These are phyloP conservation scores for Cladosporium sp. DNA, from an alignment of 2,329 filamentous ascomycete species.

Conservation along the genomic window DNA sequence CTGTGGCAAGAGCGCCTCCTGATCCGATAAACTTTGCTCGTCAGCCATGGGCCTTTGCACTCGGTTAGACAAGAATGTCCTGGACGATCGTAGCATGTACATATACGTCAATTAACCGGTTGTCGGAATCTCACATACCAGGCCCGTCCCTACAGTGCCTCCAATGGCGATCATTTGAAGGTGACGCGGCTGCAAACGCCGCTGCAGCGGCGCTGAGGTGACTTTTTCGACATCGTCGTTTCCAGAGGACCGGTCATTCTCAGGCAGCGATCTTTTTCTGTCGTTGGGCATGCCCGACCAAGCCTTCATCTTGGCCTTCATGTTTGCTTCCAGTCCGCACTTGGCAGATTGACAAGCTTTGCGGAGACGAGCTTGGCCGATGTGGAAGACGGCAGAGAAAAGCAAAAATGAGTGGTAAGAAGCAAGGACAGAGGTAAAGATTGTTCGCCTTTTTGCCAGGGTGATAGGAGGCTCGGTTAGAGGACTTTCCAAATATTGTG, in stretches of 20 bases:
- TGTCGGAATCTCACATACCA: background rate
- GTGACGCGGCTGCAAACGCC: too few species aligned
- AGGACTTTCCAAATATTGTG: too few species aligned
- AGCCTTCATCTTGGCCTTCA: constrained; percentile 1
- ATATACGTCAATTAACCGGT: background rate
- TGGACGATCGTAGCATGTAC: background rate
- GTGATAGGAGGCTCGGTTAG: too few species aligned
- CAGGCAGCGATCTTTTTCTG: background rate
- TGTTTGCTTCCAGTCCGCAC: too few species aligned
- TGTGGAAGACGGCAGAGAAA: too few species aligned
- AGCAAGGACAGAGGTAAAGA: too few species aligned
- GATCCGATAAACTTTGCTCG: constrained; percentile 29
- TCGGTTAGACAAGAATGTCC: background rate
- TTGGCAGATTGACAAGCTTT: too few species aligned
- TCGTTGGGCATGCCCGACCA: background rate
- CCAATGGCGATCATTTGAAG: constrained; percentile 39
- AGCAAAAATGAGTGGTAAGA: too few species aligned
- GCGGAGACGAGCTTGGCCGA: too few species aligned
- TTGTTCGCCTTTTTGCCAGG: too few species aligned
- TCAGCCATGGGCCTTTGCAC: constrained; percentile 4
- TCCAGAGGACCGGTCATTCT: background rate
- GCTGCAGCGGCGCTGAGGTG: constrained; percentile 30
- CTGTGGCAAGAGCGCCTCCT: constrained; percentile 33
- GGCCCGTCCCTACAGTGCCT: constrained; percentile 10
- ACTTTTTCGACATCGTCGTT: constrained; percentile 8